Evolutionary conservation across 2,329 filamentous ascomycete genomes (phyloP).

Genomic region (Bisporella sp.): DNA sequence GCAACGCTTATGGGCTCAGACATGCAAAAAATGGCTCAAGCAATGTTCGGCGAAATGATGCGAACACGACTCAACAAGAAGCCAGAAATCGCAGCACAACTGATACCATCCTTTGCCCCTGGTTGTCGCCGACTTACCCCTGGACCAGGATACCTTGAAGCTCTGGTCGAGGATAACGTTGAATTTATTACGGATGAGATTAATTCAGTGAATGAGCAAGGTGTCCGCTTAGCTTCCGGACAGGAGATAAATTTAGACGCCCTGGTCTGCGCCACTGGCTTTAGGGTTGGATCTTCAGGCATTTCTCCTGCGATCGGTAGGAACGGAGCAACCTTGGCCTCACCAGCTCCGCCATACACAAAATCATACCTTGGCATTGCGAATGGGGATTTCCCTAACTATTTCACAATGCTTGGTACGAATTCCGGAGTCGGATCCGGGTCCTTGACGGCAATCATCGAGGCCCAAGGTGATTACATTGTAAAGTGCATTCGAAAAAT

Average conservation of each 20-base stretch:
- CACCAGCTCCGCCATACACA: slow-evolving; percentile 24
- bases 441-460: slow-evolving; percentile 20
- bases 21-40: slow-evolving; percentile 29
- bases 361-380: slow-evolving; percentile 22
- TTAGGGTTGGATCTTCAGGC: slow-evolving; percentile 23
- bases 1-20: slow-evolving; percentile 31
- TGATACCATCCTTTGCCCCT: slow-evolving; percentile 34
- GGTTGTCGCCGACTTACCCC: slow-evolving; percentile 37
- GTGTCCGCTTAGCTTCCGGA: slow-evolving; percentile 26
- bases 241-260: slow-evolving; percentile 27
- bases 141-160: slow-evolving; percentile 34
- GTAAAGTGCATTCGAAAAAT: slow-evolving; percentile 22
- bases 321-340: slow-evolving; percentile 12
- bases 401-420: slow-evolving; percentile 24
- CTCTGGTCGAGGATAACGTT: slow-evolving; percentile 30
- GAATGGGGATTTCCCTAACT: slow-evolving; percentile 22
- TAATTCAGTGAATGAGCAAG: slow-evolving; percentile 30
- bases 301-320: slow-evolving; percentile 22
- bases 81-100: slow-evolving; percentile 27
- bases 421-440: slow-evolving; percentile 21
- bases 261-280: slow-evolving; percentile 32
- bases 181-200: slow-evolving; percentile 38
- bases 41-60: slow-evolving; percentile 33
- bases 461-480: slow-evolving; percentile 21
- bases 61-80: slow-evolving; percentile 32